These are phyloP conservation scores for Candida glaebosa DNA, from an alignment of 805 yeast genomes.

Conservation along the genomic window DNA sequence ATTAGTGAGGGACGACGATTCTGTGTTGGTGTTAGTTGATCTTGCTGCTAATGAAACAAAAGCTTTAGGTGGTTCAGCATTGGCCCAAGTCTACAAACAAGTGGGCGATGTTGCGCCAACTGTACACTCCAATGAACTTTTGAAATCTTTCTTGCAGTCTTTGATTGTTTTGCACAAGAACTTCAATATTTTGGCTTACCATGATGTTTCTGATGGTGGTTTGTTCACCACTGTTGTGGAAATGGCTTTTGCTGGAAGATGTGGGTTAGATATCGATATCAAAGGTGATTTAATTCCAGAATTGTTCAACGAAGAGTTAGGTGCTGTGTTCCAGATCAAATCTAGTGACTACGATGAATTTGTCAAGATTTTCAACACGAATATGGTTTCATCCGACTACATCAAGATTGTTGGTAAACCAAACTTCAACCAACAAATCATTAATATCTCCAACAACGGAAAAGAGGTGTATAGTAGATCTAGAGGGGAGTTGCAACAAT, in stretches of 20 bases:
- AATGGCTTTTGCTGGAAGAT: constrained; percentile 96
- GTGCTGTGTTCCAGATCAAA: constrained; percentile 89
- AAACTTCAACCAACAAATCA: constrained; percentile 45
- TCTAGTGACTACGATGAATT: constrained; percentile 53
- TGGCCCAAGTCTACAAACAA: constrained; percentile 89
- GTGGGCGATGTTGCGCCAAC: constrained; percentile 82
- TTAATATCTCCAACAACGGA: constrained; percentile 49
- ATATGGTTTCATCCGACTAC: constrained; percentile 53
- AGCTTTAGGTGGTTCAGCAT: constrained; percentile 88
- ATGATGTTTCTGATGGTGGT: constrained; percentile 97
- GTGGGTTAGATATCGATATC: constrained; percentile 64
- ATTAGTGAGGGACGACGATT: constrained; percentile 49
- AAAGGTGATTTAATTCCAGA: constrained; percentile 45
- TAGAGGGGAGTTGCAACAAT: constrained; percentile 71
- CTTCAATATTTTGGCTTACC: constrained; percentile 77
- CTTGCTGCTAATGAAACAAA: constrained; percentile 50
- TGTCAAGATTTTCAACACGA: constrained; percentile 46
- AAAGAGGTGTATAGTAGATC: constrained; percentile 45
- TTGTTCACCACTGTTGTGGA: constrained; percentile 78
- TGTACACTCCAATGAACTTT: constrained; percentile 61
- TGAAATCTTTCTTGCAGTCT: constrained; percentile 70
- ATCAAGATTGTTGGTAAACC: constrained; percentile 72
- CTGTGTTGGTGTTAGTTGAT: constrained; percentile 76
- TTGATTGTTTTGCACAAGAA: constrained; percentile 67
- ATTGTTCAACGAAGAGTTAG: constrained; percentile 90